These are phyloP conservation scores for Clausena lansium DNA, from an alignment of 345 rosid genomes.

Conservation along the genomic window DNA sequence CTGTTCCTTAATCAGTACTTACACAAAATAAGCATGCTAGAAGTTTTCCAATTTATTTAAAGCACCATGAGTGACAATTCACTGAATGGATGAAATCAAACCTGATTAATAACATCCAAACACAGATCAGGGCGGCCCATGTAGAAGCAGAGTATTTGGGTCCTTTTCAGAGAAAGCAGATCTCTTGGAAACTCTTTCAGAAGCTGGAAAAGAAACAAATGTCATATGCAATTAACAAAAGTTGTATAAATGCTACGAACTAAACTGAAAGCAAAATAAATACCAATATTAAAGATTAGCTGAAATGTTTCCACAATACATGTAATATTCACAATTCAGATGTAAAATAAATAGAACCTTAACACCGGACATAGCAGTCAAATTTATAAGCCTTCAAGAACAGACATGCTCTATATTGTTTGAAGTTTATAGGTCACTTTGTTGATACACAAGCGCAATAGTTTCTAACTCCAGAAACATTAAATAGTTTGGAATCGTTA, in stretches of 20 bases:
- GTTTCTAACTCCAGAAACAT: not conserved
- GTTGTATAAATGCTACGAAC: not conserved
- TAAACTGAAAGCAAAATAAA: slow-evolving; percentile 10
- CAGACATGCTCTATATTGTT: not conserved
- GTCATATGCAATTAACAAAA: slow-evolving; percentile 10
- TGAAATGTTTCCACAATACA: slow-evolving; percentile 7
- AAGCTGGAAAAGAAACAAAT: slow-evolving; percentile 48
- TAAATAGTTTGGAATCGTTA: not conserved
- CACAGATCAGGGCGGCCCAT: slow-evolving; percentile 68
- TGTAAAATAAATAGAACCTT: not conserved
- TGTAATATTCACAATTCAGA: not conserved
- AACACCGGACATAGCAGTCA: not conserved
- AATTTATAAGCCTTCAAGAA: not conserved
- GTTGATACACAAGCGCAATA: not conserved
- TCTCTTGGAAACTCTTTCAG: slow-evolving; percentile 70
- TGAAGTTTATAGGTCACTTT: not conserved
- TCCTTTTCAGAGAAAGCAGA: slow-evolving; percentile 71
- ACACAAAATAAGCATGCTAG: not conserved
- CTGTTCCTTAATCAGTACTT: not conserved
- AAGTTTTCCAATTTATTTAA: slow-evolving; percentile 1
- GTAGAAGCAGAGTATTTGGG: slow-evolving; percentile 68
- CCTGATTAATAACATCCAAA: slow-evolving; percentile 67
- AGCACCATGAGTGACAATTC: not conserved
- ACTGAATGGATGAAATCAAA: slow-evolving; percentile 22
- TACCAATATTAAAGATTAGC: not conserved